Base-by-base conservation (phyloP, 768 basidiomycete species). In the Lactarius hengduanensis region DNA sequence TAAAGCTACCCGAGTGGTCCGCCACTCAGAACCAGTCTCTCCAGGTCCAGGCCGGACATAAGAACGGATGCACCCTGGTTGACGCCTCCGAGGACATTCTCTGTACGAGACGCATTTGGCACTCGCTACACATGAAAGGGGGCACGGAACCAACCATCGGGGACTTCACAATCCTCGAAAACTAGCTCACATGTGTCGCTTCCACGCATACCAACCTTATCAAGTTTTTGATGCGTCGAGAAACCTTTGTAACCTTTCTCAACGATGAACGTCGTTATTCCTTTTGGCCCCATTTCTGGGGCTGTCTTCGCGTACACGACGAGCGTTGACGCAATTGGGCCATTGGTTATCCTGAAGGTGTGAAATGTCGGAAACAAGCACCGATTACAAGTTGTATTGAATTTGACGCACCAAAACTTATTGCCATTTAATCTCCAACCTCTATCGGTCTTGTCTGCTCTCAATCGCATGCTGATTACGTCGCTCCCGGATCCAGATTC, bases 151-250 rank as follows among this genome's bases (percentile, higher is more conserved):
- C 58, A 62, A 94, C 94, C 91, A 73, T 91, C 87, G 1, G 96
- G 94, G 4, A 98, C 90, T 71, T 89, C 84, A 71, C 94, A 96
- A 71, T 93, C 83, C 70, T 96, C 92, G 66, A 98, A 97, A 22
- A 96, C 87, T 28, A 97, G 79, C 74, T 98, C 96, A 69, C 93
- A 94, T 3, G 96, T 98, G 71, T 97, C 94, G 66, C 91, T 93
- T 45, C 96, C 96, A 71, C 96, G 81, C 96, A 98, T 98, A 1
- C 96, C 96, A 73, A 97, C 88, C 76, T 98, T 98, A 76, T 98
- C 96, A 26, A 98, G 80, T 72, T 96, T 94, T 66, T 90, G 92
- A 70, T 90, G 89, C 0, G 92, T 91, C 7, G 92, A 93, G 76
- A 96, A 96, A 1, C 94, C 96, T 53, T 83, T 76, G 75, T 90